Evolutionary conservation across 2,329 filamentous ascomycete species (phyloP).

Genomic region (Neophaeococcomyces aloes): DNA sequence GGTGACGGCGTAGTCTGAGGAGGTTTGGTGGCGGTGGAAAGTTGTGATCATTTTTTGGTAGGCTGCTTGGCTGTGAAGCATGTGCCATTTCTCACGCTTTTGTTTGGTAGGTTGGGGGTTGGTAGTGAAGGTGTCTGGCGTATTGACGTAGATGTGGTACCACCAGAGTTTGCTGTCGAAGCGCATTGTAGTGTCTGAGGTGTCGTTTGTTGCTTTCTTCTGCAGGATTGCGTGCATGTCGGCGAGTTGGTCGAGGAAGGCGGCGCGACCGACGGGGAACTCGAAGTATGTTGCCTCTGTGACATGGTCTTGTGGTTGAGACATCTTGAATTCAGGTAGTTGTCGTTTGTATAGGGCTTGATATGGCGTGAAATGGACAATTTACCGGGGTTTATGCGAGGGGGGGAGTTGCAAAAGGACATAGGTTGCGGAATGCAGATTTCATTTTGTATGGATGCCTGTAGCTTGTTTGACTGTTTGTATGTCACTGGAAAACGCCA

Average conservation of each 20-base stretch:
- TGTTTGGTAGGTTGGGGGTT: no score
- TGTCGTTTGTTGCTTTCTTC: neutral
- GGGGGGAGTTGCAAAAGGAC: no score
- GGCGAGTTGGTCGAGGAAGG: neutral
- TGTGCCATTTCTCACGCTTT: no score
- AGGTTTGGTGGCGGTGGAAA: no score
- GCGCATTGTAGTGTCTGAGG: neutral
- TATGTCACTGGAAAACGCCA: no score
- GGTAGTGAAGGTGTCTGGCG: neutral
- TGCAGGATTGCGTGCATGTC: neutral
- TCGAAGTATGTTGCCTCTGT: neutral
- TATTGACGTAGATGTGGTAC: neutral
- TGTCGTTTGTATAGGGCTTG: neutral
- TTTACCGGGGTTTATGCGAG: no score
- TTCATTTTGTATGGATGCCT: no score
- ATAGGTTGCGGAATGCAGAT: no score
- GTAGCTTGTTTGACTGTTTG: no score
- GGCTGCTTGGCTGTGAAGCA: neutral
- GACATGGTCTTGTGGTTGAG: neutral
- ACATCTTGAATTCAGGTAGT: neutral
- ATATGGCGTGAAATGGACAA: no score
- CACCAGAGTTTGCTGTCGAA: neutral
- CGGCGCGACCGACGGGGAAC: neutral
- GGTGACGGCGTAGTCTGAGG: no score
- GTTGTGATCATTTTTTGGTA: neutral